Evolutionary conservation across 2,329 filamentous ascomycete species (phyloP).

Genomic region (Celoporthe dispersa): DNA sequence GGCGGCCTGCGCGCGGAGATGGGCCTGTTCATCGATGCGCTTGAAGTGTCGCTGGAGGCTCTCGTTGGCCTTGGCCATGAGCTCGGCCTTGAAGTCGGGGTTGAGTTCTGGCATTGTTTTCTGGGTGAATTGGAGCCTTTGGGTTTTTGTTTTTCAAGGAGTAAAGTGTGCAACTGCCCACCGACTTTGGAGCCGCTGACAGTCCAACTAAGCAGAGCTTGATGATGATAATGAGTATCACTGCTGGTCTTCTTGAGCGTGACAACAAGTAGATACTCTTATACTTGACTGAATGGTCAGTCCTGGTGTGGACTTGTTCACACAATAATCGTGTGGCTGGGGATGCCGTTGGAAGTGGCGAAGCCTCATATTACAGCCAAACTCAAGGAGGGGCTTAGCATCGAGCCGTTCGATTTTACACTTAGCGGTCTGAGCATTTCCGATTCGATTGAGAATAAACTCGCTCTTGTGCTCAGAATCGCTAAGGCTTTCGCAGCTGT

Average conservation of each 20-base stretch:
- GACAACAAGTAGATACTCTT: neutral
- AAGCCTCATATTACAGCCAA: slow-evolving; percentile 27
- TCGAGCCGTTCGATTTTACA: slow-evolving; percentile 31
- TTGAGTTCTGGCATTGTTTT: neutral
- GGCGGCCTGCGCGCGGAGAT: neutral
- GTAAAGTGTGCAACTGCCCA: too few relatives aligned
- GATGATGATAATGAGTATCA: neutral
- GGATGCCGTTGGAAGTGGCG: neutral
- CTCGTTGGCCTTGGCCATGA: slow-evolving; percentile 12
- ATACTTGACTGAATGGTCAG: neutral
- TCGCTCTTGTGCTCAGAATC: slow-evolving; percentile 31
- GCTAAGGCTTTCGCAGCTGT: slow-evolving; percentile 32
- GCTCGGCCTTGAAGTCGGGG: slow-evolving; percentile 11
- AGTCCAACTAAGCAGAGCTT: neutral
- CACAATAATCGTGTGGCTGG: neutral
- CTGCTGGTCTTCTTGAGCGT: neutral
- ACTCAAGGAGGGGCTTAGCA: slow-evolving; percentile 31
- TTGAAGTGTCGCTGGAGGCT: slow-evolving; percentile 2
- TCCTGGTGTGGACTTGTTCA: neutral
- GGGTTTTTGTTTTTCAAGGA: neutral
- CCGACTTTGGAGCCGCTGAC: neutral
- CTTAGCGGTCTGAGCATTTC: slow-evolving; percentile 31
- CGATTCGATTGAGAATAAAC: slow-evolving; percentile 26
- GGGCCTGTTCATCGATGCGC: neutral
- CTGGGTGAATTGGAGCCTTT: neutral